Evolutionary conservation across 73 alveolate genomes (phyloP).

Genomic region (Paramecium pentaurelia): DNA sequence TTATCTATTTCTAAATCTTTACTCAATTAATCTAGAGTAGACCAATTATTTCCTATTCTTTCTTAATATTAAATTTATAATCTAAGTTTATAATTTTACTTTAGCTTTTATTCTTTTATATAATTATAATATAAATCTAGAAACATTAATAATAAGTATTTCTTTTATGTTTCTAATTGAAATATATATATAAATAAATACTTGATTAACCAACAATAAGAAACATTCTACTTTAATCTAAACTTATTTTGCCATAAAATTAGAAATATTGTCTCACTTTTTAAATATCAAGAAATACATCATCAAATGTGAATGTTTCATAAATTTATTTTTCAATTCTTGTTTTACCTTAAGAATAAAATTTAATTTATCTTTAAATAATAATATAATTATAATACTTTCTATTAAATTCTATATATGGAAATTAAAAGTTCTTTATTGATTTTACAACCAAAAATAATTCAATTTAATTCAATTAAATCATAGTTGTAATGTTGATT

Average conservation of each 20-base stretch:
- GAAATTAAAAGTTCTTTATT: background rate
- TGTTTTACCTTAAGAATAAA: background rate
- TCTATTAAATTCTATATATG: background rate
- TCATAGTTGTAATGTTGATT: background rate
- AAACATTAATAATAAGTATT: background rate
- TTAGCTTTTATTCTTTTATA: background rate
- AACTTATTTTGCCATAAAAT: conserved; percentile 1
- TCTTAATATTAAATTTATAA: background rate
- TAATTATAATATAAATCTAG: background rate
- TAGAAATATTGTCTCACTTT: background rate
- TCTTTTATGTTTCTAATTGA: background rate
- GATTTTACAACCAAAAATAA: background rate
- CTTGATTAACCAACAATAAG: background rate
- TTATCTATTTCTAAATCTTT: background rate
- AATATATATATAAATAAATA: background rate
- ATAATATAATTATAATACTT: background rate
- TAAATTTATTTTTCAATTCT: background rate
- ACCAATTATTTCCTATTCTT: background rate
- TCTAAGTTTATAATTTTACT: background rate
- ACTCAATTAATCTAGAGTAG: background rate
- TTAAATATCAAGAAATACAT: background rate
- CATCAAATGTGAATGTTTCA: background rate
- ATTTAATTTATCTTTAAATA: background rate
- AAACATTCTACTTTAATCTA: background rate
- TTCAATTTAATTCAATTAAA: background rate